Percentiles rank a stretch among this genome's conserved stretches.
phyloP scores from a whole-genome alignment of 2,329 filamentous ascomycete genomes.

The Botrytis medusae region DNA sequence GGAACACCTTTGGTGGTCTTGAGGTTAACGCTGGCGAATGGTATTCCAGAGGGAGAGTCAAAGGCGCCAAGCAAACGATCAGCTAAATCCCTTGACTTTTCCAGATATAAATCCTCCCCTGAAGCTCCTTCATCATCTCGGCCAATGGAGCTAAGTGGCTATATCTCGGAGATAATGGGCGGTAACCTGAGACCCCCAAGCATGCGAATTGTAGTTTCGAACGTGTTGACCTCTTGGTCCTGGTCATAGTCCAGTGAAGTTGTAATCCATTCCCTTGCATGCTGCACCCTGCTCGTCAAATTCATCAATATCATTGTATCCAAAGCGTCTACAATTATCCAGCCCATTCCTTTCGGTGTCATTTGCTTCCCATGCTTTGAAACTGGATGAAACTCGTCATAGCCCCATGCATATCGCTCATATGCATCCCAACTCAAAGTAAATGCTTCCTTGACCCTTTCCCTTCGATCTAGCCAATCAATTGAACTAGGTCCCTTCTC shows the following conservation, averaged over 20 bases:
- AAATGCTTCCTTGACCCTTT: conserved; percentile 86
- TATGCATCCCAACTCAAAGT: conserved; percentile 91
- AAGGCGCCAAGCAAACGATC: conserved; percentile 86
- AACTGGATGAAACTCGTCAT: conserved; percentile 84
- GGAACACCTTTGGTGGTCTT: conserved; percentile 72
- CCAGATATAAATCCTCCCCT: conserved; percentile 89
- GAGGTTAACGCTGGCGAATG: conserved; percentile 87
- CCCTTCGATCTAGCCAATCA: conserved; percentile 76
- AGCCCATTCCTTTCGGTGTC: conserved; percentile 85
- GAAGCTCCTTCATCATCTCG: conserved; percentile 68
- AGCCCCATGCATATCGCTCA: conserved; percentile 89
- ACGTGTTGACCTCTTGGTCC: conserved; percentile 93
- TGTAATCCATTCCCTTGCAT: conserved; percentile 87
- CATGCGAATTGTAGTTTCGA: conserved; percentile 98
- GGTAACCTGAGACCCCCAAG: conserved; percentile 84
- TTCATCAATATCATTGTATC: conserved; percentile 99
- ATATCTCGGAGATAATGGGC: conserved; percentile 86
- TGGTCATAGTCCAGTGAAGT: conserved; percentile 82
- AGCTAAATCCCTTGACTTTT: conserved; percentile 91
- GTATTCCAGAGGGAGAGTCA: conserved; percentile 81
- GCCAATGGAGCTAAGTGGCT: conserved; percentile 74
- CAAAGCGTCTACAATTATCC: conserved; percentile 96
- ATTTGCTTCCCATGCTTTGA: conserved; percentile 79
- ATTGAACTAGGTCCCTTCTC: conserved; percentile 48
- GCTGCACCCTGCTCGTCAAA: conserved; percentile 76